These are phyloP conservation scores for Plasmodium gallinaceum DNA, from an alignment of 169 alveolate species.

Conservation along the genomic window DNA sequence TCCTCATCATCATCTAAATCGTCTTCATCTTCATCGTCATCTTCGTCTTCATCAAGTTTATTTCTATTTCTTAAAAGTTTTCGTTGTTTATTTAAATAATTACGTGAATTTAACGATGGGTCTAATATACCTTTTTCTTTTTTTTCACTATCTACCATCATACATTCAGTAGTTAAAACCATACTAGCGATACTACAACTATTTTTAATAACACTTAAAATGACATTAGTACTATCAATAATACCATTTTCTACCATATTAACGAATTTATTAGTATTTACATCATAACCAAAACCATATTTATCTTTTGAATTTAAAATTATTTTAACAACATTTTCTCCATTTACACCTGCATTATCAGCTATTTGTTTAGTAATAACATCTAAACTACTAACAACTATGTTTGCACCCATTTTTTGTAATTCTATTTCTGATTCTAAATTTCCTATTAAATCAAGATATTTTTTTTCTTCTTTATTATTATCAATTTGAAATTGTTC, in stretches of 20 bases:
- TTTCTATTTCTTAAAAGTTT: slow-evolving; percentile 6
- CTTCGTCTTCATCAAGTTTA: slow-evolving; percentile 37
- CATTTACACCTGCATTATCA: slow-evolving; percentile 90
- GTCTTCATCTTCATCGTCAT: slow-evolving; percentile 54
- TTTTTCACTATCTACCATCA: slow-evolving; percentile 92
- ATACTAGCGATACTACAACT: slow-evolving; percentile 91
- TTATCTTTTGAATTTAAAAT: slow-evolving; percentile 87
- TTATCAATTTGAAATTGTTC: slow-evolving; percentile 51
- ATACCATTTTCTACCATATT: slow-evolving; percentile 92
- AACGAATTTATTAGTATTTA: slow-evolving; percentile 89
- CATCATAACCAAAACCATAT: slow-evolving; percentile 92
- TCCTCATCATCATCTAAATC: slow-evolving; percentile 38
- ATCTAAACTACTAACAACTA: slow-evolving; percentile 88
- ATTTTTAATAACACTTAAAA: slow-evolving; percentile 89
- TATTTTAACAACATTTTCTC: slow-evolving; percentile 88
- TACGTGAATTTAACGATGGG: slow-evolving; percentile 27
- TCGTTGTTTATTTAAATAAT: slow-evolving; percentile 32
- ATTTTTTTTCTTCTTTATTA: slow-evolving; percentile 56
- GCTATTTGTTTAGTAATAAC: slow-evolving; percentile 90
- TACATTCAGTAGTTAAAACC: slow-evolving; percentile 92
- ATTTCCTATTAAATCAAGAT: slow-evolving; percentile 80
- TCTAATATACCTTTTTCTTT: slow-evolving; percentile 63
- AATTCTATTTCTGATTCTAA: slow-evolving; percentile 90
- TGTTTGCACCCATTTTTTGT: slow-evolving; percentile 90
- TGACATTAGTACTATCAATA: slow-evolving; percentile 92